Percentiles rank a stretch among this genome's conserved stretches.
Conservation (phyloP, 106 monocot genomes). For the Xerophyta viscosa region DNA sequence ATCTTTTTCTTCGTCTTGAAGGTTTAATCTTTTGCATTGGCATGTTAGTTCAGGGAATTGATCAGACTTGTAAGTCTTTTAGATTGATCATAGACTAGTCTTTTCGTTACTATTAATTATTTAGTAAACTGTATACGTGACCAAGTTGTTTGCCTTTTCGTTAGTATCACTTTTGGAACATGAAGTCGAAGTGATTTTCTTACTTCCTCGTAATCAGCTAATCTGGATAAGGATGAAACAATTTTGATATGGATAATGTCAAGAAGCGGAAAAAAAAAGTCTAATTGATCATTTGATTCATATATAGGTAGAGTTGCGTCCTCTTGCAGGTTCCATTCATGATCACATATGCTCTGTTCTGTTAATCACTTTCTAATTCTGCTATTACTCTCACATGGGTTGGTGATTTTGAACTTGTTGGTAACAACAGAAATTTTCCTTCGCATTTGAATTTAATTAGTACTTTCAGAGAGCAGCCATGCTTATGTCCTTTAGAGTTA, state of each 20-base stretch:
- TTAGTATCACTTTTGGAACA: constrained; percentile 21
- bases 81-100: no score
- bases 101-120: no score
- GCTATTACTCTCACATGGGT: constrained; percentile 33
- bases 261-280: constrained; percentile 35
- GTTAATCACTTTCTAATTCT: not conserved
- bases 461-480: constrained; percentile 14
- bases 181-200: constrained; percentile 86
- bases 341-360: no score
- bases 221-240: constrained; percentile 32
- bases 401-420: constrained; percentile 74
- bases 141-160: no score
- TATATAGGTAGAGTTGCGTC: no score
- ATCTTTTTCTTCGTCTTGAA: no score
- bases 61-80: no score
- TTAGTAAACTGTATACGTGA: no score
- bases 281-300: no score
- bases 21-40: no score
- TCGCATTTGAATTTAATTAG: constrained; percentile 86
- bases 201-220: constrained; percentile 53
- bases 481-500: no score
- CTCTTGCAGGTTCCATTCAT: not conserved
- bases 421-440: constrained; percentile 61
- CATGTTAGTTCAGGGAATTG: no score
- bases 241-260: constrained; percentile 47